phyloP scores from a whole-genome alignment of 2,329 filamentous ascomycete species.

The Scorias spongiosa region DNA sequence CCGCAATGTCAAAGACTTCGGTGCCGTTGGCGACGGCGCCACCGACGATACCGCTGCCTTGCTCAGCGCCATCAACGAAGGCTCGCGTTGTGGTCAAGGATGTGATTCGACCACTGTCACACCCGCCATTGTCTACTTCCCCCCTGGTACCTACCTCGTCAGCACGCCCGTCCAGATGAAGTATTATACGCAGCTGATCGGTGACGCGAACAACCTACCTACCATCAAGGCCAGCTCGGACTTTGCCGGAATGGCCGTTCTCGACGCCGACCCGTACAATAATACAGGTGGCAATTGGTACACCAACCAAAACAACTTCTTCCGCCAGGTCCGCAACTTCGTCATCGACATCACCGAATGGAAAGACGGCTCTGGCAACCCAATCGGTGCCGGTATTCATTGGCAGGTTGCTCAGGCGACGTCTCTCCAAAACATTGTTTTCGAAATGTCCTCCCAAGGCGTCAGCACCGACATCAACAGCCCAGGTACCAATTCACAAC shows the following conservation, averaged over 20 bases:
- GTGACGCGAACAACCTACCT: constrained; percentile 58
- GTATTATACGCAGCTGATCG: constrained; percentile 89
- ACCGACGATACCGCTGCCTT: constrained; percentile 83
- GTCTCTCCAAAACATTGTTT: constrained; percentile 46
- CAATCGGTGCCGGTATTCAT: constrained; percentile 27
- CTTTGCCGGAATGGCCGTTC: constrained; percentile 75
- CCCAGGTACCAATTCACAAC: constrained; percentile 31
- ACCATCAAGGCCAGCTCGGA: constrained; percentile 31
- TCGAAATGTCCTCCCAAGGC: constrained; percentile 34
- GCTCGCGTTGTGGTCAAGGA: constrained; percentile 60
- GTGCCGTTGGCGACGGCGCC: constrained; percentile 40
- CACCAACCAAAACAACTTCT: constrained; percentile 42
- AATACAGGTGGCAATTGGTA: constrained; percentile 35
- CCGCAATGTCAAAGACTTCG: constrained; percentile 33
- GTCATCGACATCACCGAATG: constrained; percentile 30
- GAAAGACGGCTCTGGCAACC: neutral
- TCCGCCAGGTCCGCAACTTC: constrained; percentile 39
- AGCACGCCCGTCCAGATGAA: constrained; percentile 65
- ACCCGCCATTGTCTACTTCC: constrained; percentile 84
- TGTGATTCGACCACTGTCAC: constrained; percentile 76
- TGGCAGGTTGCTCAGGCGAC: constrained; percentile 43
- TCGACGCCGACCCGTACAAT: constrained; percentile 77
- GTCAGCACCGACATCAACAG: constrained; percentile 5
- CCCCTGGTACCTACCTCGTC: constrained; percentile 70
- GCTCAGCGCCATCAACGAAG: constrained; percentile 66